Base-by-base conservation (phyloP, 768 basidiomycete species). In the Pholiota conissans region DNA sequence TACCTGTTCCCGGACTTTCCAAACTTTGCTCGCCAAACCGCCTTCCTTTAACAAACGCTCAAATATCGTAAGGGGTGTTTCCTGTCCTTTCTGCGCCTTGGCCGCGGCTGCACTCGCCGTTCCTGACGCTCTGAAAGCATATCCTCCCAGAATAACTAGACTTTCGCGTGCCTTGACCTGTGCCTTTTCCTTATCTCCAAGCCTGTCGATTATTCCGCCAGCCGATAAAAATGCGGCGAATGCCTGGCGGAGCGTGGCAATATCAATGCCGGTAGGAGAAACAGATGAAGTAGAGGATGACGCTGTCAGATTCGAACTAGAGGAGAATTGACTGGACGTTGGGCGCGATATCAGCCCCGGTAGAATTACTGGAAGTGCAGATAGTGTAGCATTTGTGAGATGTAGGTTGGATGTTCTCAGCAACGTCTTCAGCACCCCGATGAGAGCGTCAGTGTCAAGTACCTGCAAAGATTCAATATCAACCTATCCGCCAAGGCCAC, bases 1-100 rank as follows among this genome's bases (percentile, higher is more conserved):
- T 67, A 89, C 92, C 81, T 94, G 93, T 71, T 96, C 93, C 53
- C 90, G 79, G 34, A 92, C 86, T 71, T 89, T 88, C 84, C 89
- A 89, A 7, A 89, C 87, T 76, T 95, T 95, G 73, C 90, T 93
- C 40, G 74, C 74, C 35, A 95, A 70, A 2, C 89, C 94, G 5
- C 68, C 76, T 63, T 95, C 94, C 63, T 81, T 83, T 59, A 95
- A 53, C 62, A 81, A 79, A 45, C 84, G 78, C 69, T 95, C 93
- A 62, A 92, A 90, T 28, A 86, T 74, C 64, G 76, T 75, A 49
- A 89, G 69, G 10, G 90, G 88, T 14, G 84, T 84, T 72, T 93
- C 91, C 14, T 77, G 76, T 24, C 83, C 82, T 70, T 91, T 93
- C 34, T 79, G 78, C 57, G 78, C 76, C 59, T 78, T 79, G 53